Evolutionary conservation across 1,139 yeast genomes (phyloP), one percentile per base, ranked within the genome.

Genomic region (Yamadazyma pseudoaaseri): DNA sequence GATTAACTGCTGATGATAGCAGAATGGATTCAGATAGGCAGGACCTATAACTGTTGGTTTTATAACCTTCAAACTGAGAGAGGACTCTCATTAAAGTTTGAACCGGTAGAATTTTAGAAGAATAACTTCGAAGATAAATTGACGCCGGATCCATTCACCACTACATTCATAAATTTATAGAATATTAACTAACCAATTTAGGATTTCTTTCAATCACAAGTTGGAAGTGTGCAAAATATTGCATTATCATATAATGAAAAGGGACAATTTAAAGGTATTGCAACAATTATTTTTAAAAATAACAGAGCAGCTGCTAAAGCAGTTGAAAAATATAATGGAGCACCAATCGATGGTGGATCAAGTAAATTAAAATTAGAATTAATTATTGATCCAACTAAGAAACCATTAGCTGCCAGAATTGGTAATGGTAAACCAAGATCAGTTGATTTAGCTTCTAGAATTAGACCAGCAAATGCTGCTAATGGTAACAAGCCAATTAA

Each of bases 261-360:
- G 57, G 98, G 98, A 35, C 81, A 79, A 61, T 87, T 95, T 47
- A 85, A 85, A 48, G 98, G 98, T 61, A 78, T 80, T 65, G 96
- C 96, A 41, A 87, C 94, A 42, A 76, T 92, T 51, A 72, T 82
- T 41, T 92, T 92, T 73, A 78, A 70, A 57, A 68, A 71, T 39
- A 63, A 76, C 39, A 80, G 81, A 43, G 72, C 74, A 56, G 97
- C 98, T 23, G 35, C 58, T 25, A 53, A 56, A 42, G 96, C 97
- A 29, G 87, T 86, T 52, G 79, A 80, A 52, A 81, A 81, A 54
- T 92, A 84, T 69, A 86, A 92, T 60, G 94, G 94, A 51, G 94
- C 96, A 25, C 89, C 96, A 51, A 86, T 92, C 51, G 98, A 92
- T 57, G 83, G 83, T 34, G 97, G 97, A 40, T 76, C 82, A 41